phyloP scores from a whole-genome alignment of 345 rosid species.

The Lepidium africanum region DNA sequence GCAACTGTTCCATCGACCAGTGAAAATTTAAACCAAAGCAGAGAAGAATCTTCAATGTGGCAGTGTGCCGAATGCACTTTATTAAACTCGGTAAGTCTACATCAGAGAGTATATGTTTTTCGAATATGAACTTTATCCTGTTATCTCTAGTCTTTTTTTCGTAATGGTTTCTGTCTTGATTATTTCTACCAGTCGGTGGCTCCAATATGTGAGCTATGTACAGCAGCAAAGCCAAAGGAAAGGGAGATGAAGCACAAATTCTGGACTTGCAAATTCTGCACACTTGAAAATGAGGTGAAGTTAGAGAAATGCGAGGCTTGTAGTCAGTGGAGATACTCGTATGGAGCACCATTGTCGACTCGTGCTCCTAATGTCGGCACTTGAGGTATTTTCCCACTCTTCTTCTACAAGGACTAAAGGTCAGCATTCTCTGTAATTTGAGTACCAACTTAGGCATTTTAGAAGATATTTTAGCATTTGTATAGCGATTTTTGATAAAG shows the following conservation, averaged over 20 bases:
- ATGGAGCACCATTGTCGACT: conserved; percentile 56
- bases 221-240: conserved; percentile 45
- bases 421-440: not conserved
- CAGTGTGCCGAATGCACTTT: conserved; percentile 67
- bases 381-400: conserved; percentile 10
- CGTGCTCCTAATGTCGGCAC: conserved; percentile 56
- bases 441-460: not conserved
- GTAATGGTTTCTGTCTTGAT: not conserved
- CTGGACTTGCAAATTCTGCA: conserved; percentile 77
- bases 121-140: not conserved
- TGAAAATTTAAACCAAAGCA: conserved; percentile 20
- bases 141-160: not conserved
- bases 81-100: conserved; percentile 64
- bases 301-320: conserved; percentile 75
- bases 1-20: conserved; percentile 8
- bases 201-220: conserved; percentile 60
- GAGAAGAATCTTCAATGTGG: conserved; percentile 47
- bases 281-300: conserved; percentile 53
- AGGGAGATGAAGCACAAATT: conserved; percentile 31
- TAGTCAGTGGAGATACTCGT: conserved; percentile 78
- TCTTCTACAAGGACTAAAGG: not conserved
- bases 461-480: not conserved
- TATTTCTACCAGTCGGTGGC: conserved; percentile 51
- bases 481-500: not conserved
- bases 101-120: not conserved